Base-by-base conservation (phyloP, 306 rosid species). In the Sechiopsis laciniata region DNA sequence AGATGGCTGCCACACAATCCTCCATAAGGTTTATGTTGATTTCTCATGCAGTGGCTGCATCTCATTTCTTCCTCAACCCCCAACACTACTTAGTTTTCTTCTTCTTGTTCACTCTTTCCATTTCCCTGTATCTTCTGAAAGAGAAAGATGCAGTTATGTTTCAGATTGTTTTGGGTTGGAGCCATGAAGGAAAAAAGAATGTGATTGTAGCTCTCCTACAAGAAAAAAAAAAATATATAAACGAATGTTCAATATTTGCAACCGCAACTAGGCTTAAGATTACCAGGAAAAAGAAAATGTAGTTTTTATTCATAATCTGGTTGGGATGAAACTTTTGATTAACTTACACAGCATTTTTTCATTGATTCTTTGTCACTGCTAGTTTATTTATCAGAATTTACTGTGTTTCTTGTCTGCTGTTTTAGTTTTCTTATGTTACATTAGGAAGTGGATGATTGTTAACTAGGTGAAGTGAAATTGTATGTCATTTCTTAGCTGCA, bases 131-230 rank as follows among this genome's bases (percentile, higher is more conserved):
- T 69, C 74, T 69, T 72, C 64, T 72, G 75, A 73, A 37, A 73
- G 46, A 54, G 40, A 68, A 73, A 56, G 67, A 13, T 73, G 40
- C 55, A 72, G 55, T 58, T 55, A 73, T 57, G 76, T 56, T 56
- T 73, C 42, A 58, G 37, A 45, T 56, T 56, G 76, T 73, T 56
- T 73, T 73, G 76, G 76, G 64, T 72, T 69, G 74, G 74, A 69
- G 74, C 74, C 74, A 69, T 50, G 74, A 40, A 72, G 76, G 75
- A 72, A 67, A 65, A 50, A 72, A 37, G 45, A 63, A 51, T 75
- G 72, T 62, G 71, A 75, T 75, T 75, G 76, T 73, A 73, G 76
- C 72, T 51, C 72, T 75, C 78, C 72, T 62, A 75, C 78, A 61
- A 50, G 59, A 75, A 61, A 62, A 37, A 37, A 37, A 61, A 72